Percentiles rank a stretch among this genome's conserved stretches.
These are phyloP conservation scores for Buxus sempervirens DNA, from an alignment of 164 flowering plant species.

Conservation along the genomic window DNA sequence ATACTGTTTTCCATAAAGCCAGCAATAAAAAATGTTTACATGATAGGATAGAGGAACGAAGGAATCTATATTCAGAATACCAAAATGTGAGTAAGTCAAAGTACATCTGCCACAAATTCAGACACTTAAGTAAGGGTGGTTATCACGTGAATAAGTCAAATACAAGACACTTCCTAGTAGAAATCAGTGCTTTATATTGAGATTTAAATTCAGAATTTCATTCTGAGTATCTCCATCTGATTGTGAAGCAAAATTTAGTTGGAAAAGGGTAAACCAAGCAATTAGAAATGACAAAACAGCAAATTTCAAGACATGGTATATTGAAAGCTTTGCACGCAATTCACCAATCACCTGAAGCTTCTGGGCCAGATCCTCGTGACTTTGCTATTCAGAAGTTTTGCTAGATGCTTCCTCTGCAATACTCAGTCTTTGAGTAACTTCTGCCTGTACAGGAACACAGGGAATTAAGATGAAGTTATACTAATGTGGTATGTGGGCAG, in stretches of 20 bases:
- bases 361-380: constrained; percentile 91
- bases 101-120: no score
- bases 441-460: constrained; percentile 54
- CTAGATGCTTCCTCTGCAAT: constrained; percentile 66
- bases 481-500: not conserved
- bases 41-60: no score
- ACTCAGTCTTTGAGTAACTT: constrained; percentile 91
- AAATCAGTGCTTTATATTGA: not conserved
- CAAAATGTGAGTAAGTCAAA: no score
- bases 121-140: no score
- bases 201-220: not conserved
- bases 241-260: not conserved
- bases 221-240: not conserved
- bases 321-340: not conserved
- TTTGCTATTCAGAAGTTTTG: constrained; percentile 57
- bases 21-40: no score
- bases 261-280: not conserved
- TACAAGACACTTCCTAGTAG: no score
- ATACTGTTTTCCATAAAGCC: no score
- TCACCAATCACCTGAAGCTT: constrained; percentile 77
- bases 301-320: not conserved
- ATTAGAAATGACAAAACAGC: constrained; percentile 4
- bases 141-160: no score
- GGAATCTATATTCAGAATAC: no score
- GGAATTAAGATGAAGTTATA: not conserved